Percentiles rank a stretch among this genome's conserved stretches.
Evolutionary conservation across 2,329 filamentous ascomycete species (phyloP).

Genomic region (Ophiostoma sp.): DNA sequence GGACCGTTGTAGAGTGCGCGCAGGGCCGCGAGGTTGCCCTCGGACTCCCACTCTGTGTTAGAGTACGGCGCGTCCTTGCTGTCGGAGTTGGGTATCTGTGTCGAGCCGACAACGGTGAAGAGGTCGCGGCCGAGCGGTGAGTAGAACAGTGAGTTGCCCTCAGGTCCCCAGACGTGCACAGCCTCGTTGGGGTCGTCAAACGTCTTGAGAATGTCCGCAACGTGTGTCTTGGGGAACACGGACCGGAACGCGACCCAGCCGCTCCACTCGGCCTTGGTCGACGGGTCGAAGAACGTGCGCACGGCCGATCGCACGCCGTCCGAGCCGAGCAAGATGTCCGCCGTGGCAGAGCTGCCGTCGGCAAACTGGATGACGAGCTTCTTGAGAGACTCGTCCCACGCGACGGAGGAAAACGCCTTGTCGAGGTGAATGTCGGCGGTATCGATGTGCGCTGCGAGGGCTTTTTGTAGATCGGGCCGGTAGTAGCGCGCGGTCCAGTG

Average conservation of each 20-base stretch:
- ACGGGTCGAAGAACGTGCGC: slow-evolving; percentile 40
- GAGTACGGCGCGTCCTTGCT: slow-evolving; percentile 30
- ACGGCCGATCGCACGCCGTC: slow-evolving; percentile 50
- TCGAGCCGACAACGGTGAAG: slow-evolving; percentile 41
- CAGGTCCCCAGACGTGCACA: slow-evolving; percentile 41
- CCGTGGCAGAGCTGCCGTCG: slow-evolving; percentile 41
- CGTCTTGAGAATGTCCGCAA: slow-evolving; percentile 31
- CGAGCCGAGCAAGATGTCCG: slow-evolving; percentile 47
- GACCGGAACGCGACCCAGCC: slow-evolving; percentile 43
- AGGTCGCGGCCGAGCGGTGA: slow-evolving; percentile 39
- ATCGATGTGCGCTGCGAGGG: slow-evolving; percentile 42
- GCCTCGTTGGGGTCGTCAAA: slow-evolving; percentile 38
- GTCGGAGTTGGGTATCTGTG: slow-evolving; percentile 34
- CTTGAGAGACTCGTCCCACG: slow-evolving; percentile 29
- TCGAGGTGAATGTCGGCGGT: slow-evolving; percentile 38
- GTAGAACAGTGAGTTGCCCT: slow-evolving; percentile 39
- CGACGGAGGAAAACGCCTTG: slow-evolving; percentile 39
- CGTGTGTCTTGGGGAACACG: slow-evolving; percentile 39
- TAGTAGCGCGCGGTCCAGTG: slow-evolving; percentile 44
- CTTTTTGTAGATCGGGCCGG: slow-evolving; percentile 45
- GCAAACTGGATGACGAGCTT: slow-evolving; percentile 40
- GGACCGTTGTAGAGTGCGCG: slow-evolving; percentile 33
- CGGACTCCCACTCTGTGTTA: slow-evolving; percentile 36
- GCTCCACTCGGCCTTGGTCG: slow-evolving; percentile 38
- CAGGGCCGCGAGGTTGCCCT: slow-evolving; percentile 36